Percentiles rank a stretch among this genome's conserved stretches.
phyloP scores from a whole-genome alignment of 257 asterid genomes.

The Osmanthus fragrans region DNA sequence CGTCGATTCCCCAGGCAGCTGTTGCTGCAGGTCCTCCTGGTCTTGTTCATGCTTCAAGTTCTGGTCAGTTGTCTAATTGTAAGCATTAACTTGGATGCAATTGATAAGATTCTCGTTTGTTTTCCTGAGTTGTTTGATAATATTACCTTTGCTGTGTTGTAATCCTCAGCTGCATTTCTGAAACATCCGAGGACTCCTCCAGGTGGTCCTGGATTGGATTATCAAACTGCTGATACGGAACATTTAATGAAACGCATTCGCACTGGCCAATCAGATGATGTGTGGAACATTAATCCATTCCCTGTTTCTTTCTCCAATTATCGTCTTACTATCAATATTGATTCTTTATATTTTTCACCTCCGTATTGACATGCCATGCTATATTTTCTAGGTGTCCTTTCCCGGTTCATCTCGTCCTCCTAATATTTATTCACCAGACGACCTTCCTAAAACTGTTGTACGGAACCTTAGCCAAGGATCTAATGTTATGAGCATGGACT shows the following conservation, averaged over 20 bases:
- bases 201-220: slow-evolving; percentile 79
- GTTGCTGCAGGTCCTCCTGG: slow-evolving; percentile 58
- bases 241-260: slow-evolving; percentile 86
- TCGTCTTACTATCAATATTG: slow-evolving; percentile 1
- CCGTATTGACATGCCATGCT: slow-evolving; percentile 22
- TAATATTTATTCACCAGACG: slow-evolving; percentile 76
- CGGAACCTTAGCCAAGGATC: slow-evolving; percentile 94
- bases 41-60: slow-evolving; percentile 40
- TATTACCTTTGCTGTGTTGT: slow-evolving; percentile 3
- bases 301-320: neutral
- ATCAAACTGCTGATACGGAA: slow-evolving; percentile 85
- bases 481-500: slow-evolving; percentile 97
- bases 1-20: slow-evolving; percentile 45
- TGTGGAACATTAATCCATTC: slow-evolving; percentile 21
- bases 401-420: slow-evolving; percentile 82
- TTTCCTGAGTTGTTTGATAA: slow-evolving; percentile 14
- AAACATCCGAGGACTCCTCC: slow-evolving; percentile 90
- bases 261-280: slow-evolving; percentile 86
- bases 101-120: slow-evolving; percentile 12
- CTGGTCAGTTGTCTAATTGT: slow-evolving; percentile 36
- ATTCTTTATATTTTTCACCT: slow-evolving; percentile 15
- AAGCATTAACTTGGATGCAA: slow-evolving; percentile 5
- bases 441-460: slow-evolving; percentile 85
- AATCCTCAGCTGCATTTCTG: slow-evolving; percentile 64
- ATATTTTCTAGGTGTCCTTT: slow-evolving; percentile 65